Percentiles rank a stretch among this genome's conserved stretches.
These are phyloP conservation scores for Trichoderma sp. DNA, from an alignment of 2,329 filamentous ascomycete genomes.

Conservation along the genomic window DNA sequence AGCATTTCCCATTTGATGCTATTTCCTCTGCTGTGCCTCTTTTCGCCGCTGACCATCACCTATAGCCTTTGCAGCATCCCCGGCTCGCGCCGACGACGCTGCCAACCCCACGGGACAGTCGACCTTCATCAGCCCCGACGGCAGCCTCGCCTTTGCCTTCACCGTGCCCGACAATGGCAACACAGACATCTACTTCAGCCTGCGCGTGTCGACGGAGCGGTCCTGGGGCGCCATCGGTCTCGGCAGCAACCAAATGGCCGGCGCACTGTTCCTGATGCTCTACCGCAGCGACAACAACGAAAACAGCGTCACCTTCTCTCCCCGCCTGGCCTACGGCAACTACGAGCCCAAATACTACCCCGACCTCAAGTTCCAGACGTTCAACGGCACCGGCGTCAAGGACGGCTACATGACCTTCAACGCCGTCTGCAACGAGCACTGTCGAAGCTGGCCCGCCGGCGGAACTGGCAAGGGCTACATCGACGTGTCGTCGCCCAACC, in stretches of 20 bases:
- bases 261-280: constrained; percentile 56
- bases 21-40: neutral
- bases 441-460: constrained; percentile 49
- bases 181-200: constrained; percentile 56
- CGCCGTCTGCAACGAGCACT: constrained; percentile 53
- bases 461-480: constrained; percentile 45
- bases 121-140: constrained; percentile 48
- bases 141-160: constrained; percentile 51
- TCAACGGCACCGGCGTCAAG: constrained; percentile 51
- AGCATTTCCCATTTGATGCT: constrained; percentile 1
- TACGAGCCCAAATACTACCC: constrained; percentile 54
- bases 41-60: neutral
- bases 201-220: constrained; percentile 48
- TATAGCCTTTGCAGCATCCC: constrained; percentile 30
- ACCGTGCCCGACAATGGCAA: constrained; percentile 50
- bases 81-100: constrained; percentile 33
- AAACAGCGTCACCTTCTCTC: constrained; percentile 57
- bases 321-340: constrained; percentile 52
- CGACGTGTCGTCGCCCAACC: constrained; percentile 50
- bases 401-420: constrained; percentile 52
- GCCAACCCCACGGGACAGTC: constrained; percentile 41
- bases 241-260: constrained; percentile 53
- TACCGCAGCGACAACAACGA: constrained; percentile 50
- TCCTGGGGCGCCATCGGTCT: constrained; percentile 60
- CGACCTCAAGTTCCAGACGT: constrained; percentile 46